Conservation (phyloP, 805 yeast genomes). For the Clavispora phyllophila region DNA sequence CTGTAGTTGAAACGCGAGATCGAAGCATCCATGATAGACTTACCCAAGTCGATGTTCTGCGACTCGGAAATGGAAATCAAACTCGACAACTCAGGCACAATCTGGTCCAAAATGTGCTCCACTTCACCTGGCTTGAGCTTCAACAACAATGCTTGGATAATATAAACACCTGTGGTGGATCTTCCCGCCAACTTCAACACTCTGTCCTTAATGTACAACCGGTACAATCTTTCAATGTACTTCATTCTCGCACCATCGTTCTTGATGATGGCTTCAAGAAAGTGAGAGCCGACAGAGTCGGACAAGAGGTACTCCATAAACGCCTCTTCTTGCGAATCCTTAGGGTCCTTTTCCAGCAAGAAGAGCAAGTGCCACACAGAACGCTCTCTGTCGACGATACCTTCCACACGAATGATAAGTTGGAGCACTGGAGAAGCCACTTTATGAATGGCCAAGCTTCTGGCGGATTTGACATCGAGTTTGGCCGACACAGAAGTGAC, state of each 20-base stretch:
- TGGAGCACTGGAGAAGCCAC: constrained; percentile 87
- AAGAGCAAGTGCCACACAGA: constrained; percentile 65
- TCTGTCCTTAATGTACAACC: constrained; percentile 67
- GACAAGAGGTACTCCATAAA: constrained; percentile 79
- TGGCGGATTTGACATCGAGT: constrained; percentile 37
- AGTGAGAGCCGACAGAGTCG: constrained; percentile 92
- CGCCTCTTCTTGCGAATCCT: constrained; percentile 61
- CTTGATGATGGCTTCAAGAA: constrained; percentile 67
- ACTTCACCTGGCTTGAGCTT: constrained; percentile 62
- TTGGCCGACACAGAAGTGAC: constrained; percentile 36
- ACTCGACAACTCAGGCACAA: constrained; percentile 62
- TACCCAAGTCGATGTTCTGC: constrained; percentile 67
- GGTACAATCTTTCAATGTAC: constrained; percentile 66
- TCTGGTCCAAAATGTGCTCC: constrained; percentile 53
- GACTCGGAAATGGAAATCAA: constrained; percentile 46
- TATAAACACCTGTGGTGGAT: constrained; percentile 79
- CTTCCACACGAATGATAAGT: constrained; percentile 72
- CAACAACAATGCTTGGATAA: constrained; percentile 65
- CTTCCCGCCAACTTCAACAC: constrained; percentile 70
- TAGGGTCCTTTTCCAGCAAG: constrained; percentile 42
- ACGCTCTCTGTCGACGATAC: constrained; percentile 70
- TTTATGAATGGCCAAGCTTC: constrained; percentile 74
- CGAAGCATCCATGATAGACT: constrained; percentile 63
- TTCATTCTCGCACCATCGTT: constrained; percentile 57
- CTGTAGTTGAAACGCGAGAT: constrained; percentile 51